Evolutionary conservation across 257 asterid species (phyloP).

Genomic region (Buddleja alternifolia): DNA sequence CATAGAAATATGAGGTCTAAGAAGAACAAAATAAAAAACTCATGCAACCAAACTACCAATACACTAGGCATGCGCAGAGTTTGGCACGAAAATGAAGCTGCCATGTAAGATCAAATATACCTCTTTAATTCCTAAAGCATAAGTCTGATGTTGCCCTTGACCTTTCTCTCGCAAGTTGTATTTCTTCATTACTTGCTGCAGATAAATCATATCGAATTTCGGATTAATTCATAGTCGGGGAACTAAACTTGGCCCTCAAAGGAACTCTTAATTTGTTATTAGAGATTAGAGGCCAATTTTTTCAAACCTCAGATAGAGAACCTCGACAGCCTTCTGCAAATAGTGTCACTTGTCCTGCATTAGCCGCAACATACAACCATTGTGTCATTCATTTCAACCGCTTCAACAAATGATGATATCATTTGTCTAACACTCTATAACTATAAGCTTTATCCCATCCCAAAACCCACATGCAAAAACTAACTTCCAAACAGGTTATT

Average conservation of each 20-base stretch:
- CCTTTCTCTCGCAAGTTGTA: constrained; percentile 84
- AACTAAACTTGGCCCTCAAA: constrained; percentile 24
- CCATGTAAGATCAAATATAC: constrained; percentile 41
- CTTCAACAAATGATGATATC: constrained; percentile 14
- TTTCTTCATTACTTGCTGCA: constrained; percentile 72
- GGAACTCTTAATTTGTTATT: constrained; percentile 16
- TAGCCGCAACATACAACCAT: constrained; percentile 27
- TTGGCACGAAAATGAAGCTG: constrained; percentile 21
- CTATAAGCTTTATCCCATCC: constrained; percentile 11
- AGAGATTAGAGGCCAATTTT: constrained; percentile 20
- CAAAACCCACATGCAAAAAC: not conserved
- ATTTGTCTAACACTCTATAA: not conserved
- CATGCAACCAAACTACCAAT: constrained; percentile 15
- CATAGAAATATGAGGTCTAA: not conserved
- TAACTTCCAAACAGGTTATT: not conserved
- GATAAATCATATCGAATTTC: constrained; percentile 25
- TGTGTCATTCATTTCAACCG: not conserved
- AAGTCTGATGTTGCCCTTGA: constrained; percentile 93
- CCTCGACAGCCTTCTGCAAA: constrained; percentile 99
- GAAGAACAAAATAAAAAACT: constrained; percentile 18
- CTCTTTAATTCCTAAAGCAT: constrained; percentile 98
- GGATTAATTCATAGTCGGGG: not conserved
- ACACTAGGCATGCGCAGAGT: not conserved
- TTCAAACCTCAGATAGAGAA: constrained; percentile 86
- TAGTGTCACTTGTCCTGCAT: constrained; percentile 77